phyloP scores from a whole-genome alignment of 2,329 filamentous ascomycete genomes.

The Neobulgaria alba region DNA sequence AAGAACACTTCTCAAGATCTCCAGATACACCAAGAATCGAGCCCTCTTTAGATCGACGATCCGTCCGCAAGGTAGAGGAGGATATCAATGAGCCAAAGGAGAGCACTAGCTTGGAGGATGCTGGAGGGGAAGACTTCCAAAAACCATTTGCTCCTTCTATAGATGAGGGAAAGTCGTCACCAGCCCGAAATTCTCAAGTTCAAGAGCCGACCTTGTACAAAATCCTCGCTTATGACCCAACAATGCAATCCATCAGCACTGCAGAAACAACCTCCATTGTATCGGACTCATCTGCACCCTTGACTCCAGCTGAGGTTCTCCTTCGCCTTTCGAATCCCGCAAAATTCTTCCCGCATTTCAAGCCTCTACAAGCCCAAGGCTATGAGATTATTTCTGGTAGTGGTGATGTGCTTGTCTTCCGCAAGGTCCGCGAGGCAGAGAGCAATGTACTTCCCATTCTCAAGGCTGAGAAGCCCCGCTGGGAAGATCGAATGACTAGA shows the following conservation, averaged over 20 bases:
- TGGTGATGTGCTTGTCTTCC: constrained; percentile 57
- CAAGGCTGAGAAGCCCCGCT: background rate
- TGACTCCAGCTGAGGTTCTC: constrained; percentile 52
- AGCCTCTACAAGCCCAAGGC: constrained; percentile 47
- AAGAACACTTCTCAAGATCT: constrained; percentile 15
- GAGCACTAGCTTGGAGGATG: too few relatives aligned
- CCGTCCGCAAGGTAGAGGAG: background rate
- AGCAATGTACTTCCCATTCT: constrained; percentile 1
- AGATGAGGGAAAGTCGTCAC: background rate
- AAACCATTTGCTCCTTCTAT: constrained; percentile 26
- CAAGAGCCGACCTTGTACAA: constrained; percentile 42
- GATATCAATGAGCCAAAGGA: background rate
- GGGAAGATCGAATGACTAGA: constrained; percentile 25
- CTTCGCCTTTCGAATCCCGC: constrained; percentile 52
- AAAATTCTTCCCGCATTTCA: constrained; percentile 58
- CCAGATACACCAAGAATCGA: constrained; percentile 21
- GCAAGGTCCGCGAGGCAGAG: constrained; percentile 41
- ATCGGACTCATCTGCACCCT: constrained; percentile 37
- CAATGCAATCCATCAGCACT: constrained; percentile 45
- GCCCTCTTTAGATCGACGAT: constrained; percentile 25
- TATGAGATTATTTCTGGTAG: constrained; percentile 59
- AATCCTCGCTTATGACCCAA: constrained; percentile 56
- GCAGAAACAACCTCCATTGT: constrained; percentile 53
- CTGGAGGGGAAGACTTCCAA: constrained; percentile 19
- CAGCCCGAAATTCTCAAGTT: constrained; percentile 1